phyloP scores from a whole-genome alignment of 768 basidiomycete species.

The Leccinum imitatum region DNA sequence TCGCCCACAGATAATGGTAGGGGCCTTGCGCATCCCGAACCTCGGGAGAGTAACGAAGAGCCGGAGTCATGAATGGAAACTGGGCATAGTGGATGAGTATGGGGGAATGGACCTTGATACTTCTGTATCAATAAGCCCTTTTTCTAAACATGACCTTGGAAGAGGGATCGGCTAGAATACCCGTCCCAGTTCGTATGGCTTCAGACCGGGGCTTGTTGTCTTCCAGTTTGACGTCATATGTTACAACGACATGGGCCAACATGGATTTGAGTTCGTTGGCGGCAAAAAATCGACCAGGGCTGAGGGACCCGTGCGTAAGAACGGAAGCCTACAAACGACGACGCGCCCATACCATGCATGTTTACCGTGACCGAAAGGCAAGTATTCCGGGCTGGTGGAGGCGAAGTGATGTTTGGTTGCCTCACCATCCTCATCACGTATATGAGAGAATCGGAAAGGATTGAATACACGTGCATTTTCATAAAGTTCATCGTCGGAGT shows the following conservation, averaged over 20 bases:
- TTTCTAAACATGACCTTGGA: neutral
- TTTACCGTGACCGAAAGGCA: neutral
- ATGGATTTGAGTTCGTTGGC: neutral
- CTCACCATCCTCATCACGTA: neutral
- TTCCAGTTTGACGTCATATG: neutral
- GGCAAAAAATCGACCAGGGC: constrained; percentile 14
- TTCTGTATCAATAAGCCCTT: neutral
- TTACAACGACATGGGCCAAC: neutral
- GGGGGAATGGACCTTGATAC: neutral
- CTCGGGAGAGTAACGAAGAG: too few relatives aligned
- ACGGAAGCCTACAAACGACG: neutral
- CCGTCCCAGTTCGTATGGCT: neutral
- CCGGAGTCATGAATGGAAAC: too few relatives aligned
- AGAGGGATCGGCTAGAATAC: neutral
- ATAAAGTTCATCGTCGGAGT: neutral
- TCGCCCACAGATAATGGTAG: too few relatives aligned
- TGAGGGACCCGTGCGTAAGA: neutral
- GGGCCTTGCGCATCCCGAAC: too few relatives aligned
- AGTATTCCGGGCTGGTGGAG: neutral
- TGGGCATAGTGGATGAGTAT: too few relatives aligned
- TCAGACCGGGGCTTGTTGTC: neutral
- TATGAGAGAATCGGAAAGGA: neutral
- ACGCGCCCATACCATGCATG: neutral
- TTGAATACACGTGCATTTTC: neutral
- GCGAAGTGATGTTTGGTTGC: neutral